Conservation (phyloP, 2,329 filamentous ascomycete species). For the Phialophora macrospora region DNA sequence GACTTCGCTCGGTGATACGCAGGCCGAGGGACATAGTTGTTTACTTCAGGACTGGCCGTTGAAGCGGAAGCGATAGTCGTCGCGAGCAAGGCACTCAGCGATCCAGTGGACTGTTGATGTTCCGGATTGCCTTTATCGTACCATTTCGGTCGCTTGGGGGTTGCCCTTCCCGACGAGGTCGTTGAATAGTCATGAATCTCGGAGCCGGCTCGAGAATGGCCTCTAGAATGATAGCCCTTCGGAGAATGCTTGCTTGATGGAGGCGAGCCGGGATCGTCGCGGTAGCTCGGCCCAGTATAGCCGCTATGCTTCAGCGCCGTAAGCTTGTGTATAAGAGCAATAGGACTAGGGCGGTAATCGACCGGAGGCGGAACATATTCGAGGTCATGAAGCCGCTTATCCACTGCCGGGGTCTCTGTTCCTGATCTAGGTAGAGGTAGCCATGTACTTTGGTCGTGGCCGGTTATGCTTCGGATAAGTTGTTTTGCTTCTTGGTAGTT, state of each 20-base stretch:
- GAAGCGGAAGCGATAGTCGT: conserved; percentile 26
- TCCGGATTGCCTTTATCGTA: conserved; percentile 35
- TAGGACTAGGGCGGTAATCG: conserved; percentile 36
- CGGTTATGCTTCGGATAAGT: conserved; percentile 32
- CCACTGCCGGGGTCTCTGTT: conserved; percentile 30
- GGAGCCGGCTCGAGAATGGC: conserved; percentile 22
- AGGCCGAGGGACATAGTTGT: conserved; percentile 22
- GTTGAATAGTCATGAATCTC: conserved; percentile 21
- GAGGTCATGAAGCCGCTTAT: conserved; percentile 35
- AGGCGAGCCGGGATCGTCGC: conserved; percentile 14
- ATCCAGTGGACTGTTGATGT: conserved; percentile 27
- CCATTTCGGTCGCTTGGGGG: conserved; percentile 40
- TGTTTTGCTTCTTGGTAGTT: conserved; percentile 35
- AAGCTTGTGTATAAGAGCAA: conserved; percentile 34
- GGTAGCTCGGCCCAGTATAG: conserved; percentile 19
- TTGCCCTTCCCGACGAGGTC: conserved; percentile 32
- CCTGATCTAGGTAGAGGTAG: conserved; percentile 32
- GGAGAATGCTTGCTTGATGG: conserved; percentile 8
- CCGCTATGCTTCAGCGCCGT: conserved; percentile 27
- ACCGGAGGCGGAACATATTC: conserved; percentile 36
- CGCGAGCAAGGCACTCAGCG: conserved; percentile 31
- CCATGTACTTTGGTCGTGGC: conserved; percentile 11
- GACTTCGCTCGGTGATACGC: conserved; percentile 21
- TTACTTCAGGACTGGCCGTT: conserved; percentile 20
- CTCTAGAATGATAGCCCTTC: conserved; percentile 6